Percentiles rank a stretch among this genome's conserved stretches.
These are phyloP conservation scores for Gaultheria prostrata DNA, from an alignment of 148 eudicot species.

Conservation along the genomic window DNA sequence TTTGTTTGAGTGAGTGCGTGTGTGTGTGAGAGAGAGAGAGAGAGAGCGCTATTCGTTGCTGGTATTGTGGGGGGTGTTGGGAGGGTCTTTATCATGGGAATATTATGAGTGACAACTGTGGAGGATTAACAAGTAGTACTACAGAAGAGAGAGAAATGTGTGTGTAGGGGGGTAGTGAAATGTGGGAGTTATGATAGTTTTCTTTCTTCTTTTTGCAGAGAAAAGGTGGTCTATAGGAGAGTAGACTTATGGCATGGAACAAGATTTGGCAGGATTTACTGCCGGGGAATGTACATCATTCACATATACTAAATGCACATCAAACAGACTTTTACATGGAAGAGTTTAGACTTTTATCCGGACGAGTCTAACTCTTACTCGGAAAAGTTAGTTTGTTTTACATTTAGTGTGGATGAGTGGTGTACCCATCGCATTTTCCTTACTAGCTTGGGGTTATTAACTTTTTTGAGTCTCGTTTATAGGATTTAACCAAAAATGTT, in stretches of 20 bases:
- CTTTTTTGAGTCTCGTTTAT: no score
- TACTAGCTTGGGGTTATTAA: no score
- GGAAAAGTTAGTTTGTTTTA: no score
- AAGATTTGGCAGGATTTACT: constrained; percentile 26
- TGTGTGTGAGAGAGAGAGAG: not conserved
- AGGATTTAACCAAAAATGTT: no score
- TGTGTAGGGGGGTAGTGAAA: not conserved
- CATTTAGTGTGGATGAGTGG: no score
- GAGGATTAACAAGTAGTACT: not conserved
- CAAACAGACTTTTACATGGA: no score
- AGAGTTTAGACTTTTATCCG: no score
- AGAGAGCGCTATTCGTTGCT: not conserved
- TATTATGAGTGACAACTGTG: constrained; percentile 11
- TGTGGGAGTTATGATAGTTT: constrained; percentile 40
- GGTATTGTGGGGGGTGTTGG: constrained; percentile 13
- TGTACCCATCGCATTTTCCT: no score
- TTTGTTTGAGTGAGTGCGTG: not conserved
- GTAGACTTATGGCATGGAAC: constrained; percentile 22
- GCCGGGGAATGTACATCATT: no score
- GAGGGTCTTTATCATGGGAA: constrained; percentile 11
- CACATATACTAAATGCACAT: no score
- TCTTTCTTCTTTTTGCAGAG: constrained; percentile 29
- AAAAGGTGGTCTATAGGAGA: constrained; percentile 20
- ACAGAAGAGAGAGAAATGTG: not conserved
- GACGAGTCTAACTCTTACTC: no score